Conservation (phyloP, 441 rosid species). For the Populus tomentosa region DNA sequence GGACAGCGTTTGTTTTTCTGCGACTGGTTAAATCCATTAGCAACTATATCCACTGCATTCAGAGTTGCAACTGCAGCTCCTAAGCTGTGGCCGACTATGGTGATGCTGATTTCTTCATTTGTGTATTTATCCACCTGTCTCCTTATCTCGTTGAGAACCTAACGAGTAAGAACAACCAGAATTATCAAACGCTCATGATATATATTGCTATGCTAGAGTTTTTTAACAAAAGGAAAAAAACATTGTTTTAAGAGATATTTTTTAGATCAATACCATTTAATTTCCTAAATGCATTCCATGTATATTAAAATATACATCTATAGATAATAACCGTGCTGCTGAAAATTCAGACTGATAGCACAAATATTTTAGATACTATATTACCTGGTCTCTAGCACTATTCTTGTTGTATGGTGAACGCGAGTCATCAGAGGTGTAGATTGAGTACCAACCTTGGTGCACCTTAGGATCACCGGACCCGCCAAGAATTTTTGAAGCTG, state of each 20-base stretch:
- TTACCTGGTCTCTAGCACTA: slow-evolving; percentile 58
- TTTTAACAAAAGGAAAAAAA: no score
- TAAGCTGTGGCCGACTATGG: slow-evolving; percentile 62
- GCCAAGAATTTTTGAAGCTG: slow-evolving; percentile 34
- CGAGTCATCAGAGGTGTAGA: slow-evolving; percentile 41
- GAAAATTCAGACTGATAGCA: neutral
- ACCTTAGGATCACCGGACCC: slow-evolving; percentile 14
- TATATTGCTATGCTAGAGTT: neutral
- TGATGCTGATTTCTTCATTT: slow-evolving; percentile 54
- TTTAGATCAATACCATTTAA: neutral
- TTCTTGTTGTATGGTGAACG: slow-evolving; percentile 30
- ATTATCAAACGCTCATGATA: neutral
- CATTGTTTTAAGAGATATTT: neutral
- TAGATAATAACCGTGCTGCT: neutral
- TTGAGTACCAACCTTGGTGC: slow-evolving; percentile 40
- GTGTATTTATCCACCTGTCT: slow-evolving; percentile 35
- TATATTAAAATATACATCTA: neutral
- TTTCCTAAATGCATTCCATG: neutral
- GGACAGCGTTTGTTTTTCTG: slow-evolving; percentile 7
- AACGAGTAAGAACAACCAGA: neutral
- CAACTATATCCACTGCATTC: slow-evolving; percentile 46
- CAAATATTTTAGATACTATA: neutral
- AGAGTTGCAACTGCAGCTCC: slow-evolving; percentile 52
- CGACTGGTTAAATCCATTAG: slow-evolving; percentile 34
- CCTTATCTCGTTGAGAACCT: slow-evolving; percentile 35